Conservation (phyloP, 768 basidiomycete species). For the Pleurotus eryngii region DNA sequence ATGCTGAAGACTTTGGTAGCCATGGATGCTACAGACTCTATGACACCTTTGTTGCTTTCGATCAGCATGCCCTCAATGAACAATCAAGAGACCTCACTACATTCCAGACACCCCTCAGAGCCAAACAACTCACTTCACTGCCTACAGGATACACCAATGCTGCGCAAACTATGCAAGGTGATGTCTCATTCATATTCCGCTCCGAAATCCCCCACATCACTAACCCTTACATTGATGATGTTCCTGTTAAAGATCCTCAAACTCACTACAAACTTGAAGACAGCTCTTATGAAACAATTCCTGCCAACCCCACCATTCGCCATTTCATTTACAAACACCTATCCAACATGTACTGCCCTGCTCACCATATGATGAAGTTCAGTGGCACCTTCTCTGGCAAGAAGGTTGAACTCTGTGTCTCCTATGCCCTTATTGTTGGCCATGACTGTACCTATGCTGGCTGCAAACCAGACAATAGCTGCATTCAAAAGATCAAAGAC, state of each 20-base stretch:
- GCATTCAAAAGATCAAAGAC: slow-evolving; percentile 16
- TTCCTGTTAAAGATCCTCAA: slow-evolving; percentile 18
- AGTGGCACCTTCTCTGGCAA: slow-evolving; percentile 28
- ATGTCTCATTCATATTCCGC: slow-evolving; percentile 27
- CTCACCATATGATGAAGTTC: slow-evolving; percentile 22
- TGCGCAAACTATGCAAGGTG: slow-evolving; percentile 17
- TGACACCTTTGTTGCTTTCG: no score
- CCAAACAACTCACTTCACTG: no score
- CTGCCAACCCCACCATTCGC: no score
- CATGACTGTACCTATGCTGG: slow-evolving; percentile 33
- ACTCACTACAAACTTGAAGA: slow-evolving; percentile 13
- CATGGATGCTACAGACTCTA: no score
- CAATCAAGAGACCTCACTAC: no score
- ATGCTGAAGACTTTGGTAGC: no score
- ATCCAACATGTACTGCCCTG: background rate
- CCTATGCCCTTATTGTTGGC: slow-evolving; percentile 9
- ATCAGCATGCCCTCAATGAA: no score
- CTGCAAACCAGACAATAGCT: slow-evolving; percentile 22
- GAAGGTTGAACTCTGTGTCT: slow-evolving; percentile 19
- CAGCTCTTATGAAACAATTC: no score
- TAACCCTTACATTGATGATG: slow-evolving; percentile 20
- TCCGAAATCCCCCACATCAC: slow-evolving; percentile 23
- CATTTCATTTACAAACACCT: slow-evolving; percentile 5
- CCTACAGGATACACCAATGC: no score
- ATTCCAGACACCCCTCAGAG: no score